Conservation (phyloP, 768 basidiomycete genomes). For the Lactarius hengduanensis region DNA sequence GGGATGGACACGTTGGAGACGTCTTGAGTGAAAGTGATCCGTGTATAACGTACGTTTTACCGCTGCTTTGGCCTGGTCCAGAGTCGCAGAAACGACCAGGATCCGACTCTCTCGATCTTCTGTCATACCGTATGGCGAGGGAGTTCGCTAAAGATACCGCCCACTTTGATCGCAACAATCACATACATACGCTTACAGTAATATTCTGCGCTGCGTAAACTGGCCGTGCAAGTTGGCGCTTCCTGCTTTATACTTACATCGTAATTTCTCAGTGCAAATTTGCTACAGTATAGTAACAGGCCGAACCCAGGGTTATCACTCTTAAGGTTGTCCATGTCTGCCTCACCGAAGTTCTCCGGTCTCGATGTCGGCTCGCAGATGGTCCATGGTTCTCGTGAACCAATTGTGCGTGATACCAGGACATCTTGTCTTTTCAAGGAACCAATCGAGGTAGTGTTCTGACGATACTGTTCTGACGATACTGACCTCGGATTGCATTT, state of each 20-base stretch:
- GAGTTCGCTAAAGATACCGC: not conserved
- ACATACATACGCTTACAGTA: not conserved
- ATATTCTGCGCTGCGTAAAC: not conserved
- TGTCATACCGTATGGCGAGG: slow-evolving; percentile 7
- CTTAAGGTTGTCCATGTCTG: not conserved
- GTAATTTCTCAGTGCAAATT: not conserved
- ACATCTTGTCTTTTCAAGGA: not conserved
- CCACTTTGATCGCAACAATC: not conserved
- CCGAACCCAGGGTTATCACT: not conserved
- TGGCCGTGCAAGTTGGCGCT: not conserved
- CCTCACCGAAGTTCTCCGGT: not conserved
- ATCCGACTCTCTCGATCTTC: slow-evolving; percentile 26
- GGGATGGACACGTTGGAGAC: slow-evolving; percentile 11
- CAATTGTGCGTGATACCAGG: not conserved
- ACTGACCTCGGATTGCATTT: not conserved
- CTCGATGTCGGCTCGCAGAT: not conserved
- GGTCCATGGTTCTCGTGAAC: not conserved
- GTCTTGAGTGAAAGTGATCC: not conserved
- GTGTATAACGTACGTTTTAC: slow-evolving; percentile 33
- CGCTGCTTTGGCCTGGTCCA: slow-evolving; percentile 30
- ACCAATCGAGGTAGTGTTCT: not conserved
- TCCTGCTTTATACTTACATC: not conserved
- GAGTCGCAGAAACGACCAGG: slow-evolving; percentile 32
- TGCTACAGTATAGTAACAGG: not conserved
- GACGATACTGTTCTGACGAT: too few species aligned